These are phyloP conservation scores for Trichomonascaceae sp. DNA, from an alignment of 1,139 yeast species.

Conservation along the genomic window DNA sequence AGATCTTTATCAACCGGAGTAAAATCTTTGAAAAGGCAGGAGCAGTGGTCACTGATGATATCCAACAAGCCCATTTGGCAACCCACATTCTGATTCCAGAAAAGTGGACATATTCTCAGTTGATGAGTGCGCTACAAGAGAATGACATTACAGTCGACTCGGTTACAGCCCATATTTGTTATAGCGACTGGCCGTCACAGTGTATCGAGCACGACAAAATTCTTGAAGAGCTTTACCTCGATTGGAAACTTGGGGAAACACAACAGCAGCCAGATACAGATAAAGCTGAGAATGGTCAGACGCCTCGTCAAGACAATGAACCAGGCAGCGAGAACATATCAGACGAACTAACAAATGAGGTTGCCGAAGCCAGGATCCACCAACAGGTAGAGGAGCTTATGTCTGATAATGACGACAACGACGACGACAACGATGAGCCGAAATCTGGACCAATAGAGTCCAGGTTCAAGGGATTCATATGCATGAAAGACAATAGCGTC, in stretches of 20 bases:
- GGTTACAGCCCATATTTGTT: conserved; percentile 11
- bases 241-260: too few relatives aligned
- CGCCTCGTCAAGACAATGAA: background rate
- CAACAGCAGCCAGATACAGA: conserved; percentile 5
- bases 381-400: conserved; percentile 1
- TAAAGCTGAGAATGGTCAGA: background rate
- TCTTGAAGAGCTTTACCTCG: conserved; percentile 10
- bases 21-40: conserved; percentile 19
- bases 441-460: background rate
- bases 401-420: conserved; percentile 1
- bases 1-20: conserved; percentile 3
- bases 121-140: conserved; percentile 5
- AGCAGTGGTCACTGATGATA: too few relatives aligned
- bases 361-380: conserved; percentile 8
- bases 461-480: conserved; percentile 6
- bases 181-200: conserved; percentile 28
- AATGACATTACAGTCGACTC: conserved; percentile 1
- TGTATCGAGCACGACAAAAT: conserved; percentile 22
- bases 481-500: conserved; percentile 9
- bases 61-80: too few relatives aligned
- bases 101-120: conserved; percentile 7
- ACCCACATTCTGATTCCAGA: conserved; percentile 24
- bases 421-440: background rate
- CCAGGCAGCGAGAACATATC: conserved; percentile 2
- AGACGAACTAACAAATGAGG: conserved; percentile 12